Base-by-base conservation (phyloP, 805 yeast species). In the Yarrowia sp. region DNA sequence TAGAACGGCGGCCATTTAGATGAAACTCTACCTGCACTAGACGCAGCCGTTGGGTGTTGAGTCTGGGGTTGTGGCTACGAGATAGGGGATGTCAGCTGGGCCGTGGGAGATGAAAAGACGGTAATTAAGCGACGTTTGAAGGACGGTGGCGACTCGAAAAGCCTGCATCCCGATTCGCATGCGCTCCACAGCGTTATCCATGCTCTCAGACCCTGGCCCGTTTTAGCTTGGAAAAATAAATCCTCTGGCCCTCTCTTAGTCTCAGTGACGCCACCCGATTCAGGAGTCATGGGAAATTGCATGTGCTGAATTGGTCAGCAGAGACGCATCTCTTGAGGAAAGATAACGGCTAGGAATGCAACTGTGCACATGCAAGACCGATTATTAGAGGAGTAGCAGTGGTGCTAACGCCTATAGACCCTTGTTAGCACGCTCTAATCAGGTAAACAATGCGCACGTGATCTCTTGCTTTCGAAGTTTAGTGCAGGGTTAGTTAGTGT, bases 31-130 rank as follows among this genome's bases (percentile, higher is more conserved):
- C 59, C 40, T 5, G n/a, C 35, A 53, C 59, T 53, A 53, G 45
- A 40, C 59, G 59, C 45, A 53, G 35, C 59, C 45, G 59, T 53
- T 38, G 59, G 59, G 59, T 53, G 59, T 53, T 53, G 59, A 53
- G 59, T 40, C 59, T 53, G 59, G 58, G 59, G 59, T 52, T 38
- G 45, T 38, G 32, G 22, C 22, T 35, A 36, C 45, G 45, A 53
- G 59, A 40, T 53, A 40, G 59, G 43, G 32, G 58, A 11, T 36
- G 42, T 10, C 55, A 49, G 32, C 40, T 26, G 32, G 7, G 4
- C 32, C 32, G 32, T 26, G 32, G 32, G 32, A 26, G 32, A 26
- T 26, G 32, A 26, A 26, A 26, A 26, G 32, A 26, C 32, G 32
- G 32, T 5, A 26, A 26, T 26, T 26, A 26, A 26, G 32, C 32